Evolutionary conservation across 306 rosid genomes (phyloP), one percentile per base, ranked within the genome.

Genomic region (Rosa chinensis): DNA sequence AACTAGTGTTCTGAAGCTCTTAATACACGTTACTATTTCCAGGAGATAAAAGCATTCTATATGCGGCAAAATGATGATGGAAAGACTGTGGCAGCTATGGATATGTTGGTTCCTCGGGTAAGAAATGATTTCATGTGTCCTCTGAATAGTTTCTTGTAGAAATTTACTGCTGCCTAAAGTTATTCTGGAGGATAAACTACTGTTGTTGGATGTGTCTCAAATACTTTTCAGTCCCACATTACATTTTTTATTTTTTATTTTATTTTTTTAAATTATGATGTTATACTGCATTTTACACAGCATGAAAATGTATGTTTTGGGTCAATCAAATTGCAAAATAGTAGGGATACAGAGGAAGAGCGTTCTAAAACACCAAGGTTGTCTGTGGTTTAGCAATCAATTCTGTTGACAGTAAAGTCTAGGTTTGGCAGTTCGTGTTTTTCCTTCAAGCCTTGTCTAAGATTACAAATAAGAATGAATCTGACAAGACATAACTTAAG

Each of bases 61-160:
- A 92, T 95, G 99, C 90, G 99, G 80, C 93, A 86, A 83, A 95
- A 95, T 88, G 97, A 92, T 69, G 99, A 95, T 76, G 97, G 90
- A 58, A 92, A 81, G 83, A 95, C 99, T 77, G 97, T 95, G 63
- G 99, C 99, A 1, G 99, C 99, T 43, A 95, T 95, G 99, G 99
- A 95, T 85, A 77, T 95, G 94, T 75, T 95, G 90, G 97, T 95
- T 78, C 99, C 99, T 74, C 87, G 78, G 97, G 99, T 94, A 90
- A 79, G 74, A 48, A 73, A n/a, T 7, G 43, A 47, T 59, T 16
- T 75, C 32, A 17, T 47, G 42, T 78, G n/a, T 70, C 50, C 50
- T 20, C 66, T 53, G n/a, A 32, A 10, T 73, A 18, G 37, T 63
- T 55, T 1, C 40, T 55, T 11, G 45, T 39, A 39, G 62, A 55